phyloP scores from a whole-genome alignment of 2,329 filamentous ascomycete species.

The Exophiala sp. region DNA sequence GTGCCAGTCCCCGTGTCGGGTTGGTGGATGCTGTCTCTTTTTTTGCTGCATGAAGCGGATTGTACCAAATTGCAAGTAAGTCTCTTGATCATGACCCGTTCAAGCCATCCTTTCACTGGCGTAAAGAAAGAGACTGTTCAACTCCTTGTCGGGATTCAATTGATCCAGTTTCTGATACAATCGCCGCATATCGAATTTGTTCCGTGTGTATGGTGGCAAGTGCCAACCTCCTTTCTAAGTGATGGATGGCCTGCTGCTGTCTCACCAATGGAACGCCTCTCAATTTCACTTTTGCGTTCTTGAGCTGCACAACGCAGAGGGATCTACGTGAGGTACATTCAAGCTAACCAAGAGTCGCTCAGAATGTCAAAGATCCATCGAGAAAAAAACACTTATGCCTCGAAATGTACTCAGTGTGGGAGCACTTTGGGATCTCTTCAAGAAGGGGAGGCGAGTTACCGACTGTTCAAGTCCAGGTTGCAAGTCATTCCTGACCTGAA shows the following conservation, averaged over 20 bases:
- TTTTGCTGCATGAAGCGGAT: slow-evolving; percentile 61
- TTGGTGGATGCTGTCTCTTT: slow-evolving; percentile 79
- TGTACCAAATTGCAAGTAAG: slow-evolving; percentile 47
- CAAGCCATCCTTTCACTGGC: slow-evolving; percentile 33
- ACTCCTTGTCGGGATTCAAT: slow-evolving; percentile 29
- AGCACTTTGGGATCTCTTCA: slow-evolving; percentile 32
- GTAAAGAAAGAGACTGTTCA: slow-evolving; percentile 53
- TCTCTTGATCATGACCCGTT: background rate
- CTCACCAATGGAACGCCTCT: slow-evolving; percentile 6
- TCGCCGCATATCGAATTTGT: slow-evolving; percentile 47
- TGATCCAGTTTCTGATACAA: slow-evolving; percentile 55
- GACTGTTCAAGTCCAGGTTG: slow-evolving; percentile 48
- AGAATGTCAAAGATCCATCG: slow-evolving; percentile 18
- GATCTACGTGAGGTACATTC: slow-evolving; percentile 37
- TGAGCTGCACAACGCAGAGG: slow-evolving; percentile 30
- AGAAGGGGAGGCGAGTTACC: slow-evolving; percentile 7
- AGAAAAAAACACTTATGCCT: slow-evolving; percentile 10
- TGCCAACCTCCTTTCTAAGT: slow-evolving; percentile 29
- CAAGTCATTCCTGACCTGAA: slow-evolving; percentile 30
- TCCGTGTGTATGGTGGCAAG: slow-evolving; percentile 8
- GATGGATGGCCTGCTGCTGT: slow-evolving; percentile 32
- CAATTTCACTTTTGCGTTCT: slow-evolving; percentile 26
- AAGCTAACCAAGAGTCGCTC: slow-evolving; percentile 5
- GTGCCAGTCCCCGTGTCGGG: slow-evolving; percentile 59
- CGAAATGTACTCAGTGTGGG: slow-evolving; percentile 39